A percentile compares a stretch with the other conserved stretches of the same genome.
Conservation (phyloP, 2,329 filamentous ascomycete genomes). For the Hypoxylon sp. region DNA sequence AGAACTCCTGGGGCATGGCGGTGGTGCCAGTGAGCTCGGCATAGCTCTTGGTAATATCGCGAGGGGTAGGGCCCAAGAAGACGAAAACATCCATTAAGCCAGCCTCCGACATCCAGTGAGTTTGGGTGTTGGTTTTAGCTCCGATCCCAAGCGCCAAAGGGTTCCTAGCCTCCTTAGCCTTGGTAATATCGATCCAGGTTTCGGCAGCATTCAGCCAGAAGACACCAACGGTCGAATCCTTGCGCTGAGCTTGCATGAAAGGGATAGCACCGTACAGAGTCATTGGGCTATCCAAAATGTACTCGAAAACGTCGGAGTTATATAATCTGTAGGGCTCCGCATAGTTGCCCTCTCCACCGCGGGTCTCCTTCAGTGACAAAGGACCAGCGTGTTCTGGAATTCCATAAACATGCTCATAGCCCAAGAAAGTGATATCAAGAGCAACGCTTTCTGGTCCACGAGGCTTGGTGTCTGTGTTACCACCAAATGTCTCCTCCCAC, state of each 20-base stretch:
- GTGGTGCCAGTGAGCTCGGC: constrained; percentile 92
- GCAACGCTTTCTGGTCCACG: constrained; percentile 92
- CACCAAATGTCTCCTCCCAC: constrained; percentile 98
- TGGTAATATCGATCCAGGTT: constrained; percentile 96
- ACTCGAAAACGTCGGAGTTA: constrained; percentile 98
- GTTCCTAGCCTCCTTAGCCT: constrained; percentile 80
- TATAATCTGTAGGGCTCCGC: constrained; percentile 93
- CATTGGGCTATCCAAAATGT: constrained; percentile 97
- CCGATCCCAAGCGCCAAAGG: constrained; percentile 80
- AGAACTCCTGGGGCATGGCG: constrained; percentile 90
- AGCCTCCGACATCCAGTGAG: constrained; percentile 96
- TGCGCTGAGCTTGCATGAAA: constrained; percentile 97
- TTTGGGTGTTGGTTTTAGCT: constrained; percentile 82
- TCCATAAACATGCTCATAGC: constrained; percentile 92
- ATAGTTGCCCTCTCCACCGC: constrained; percentile 88
- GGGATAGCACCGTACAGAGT: constrained; percentile 97
- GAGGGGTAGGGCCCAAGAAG: constrained; percentile 89
- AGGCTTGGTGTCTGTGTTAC: constrained; percentile 96
- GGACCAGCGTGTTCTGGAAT: constrained; percentile 94
- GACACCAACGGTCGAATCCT: constrained; percentile 92
- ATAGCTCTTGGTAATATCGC: constrained; percentile 85
- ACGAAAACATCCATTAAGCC: constrained; percentile 94
- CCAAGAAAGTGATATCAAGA: constrained; percentile 91
- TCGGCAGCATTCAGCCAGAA: constrained; percentile 99
- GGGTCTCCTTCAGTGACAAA: constrained; percentile 89